phyloP scores from a whole-genome alignment of 768 basidiomycete species.

The Sutorius australiensis region DNA sequence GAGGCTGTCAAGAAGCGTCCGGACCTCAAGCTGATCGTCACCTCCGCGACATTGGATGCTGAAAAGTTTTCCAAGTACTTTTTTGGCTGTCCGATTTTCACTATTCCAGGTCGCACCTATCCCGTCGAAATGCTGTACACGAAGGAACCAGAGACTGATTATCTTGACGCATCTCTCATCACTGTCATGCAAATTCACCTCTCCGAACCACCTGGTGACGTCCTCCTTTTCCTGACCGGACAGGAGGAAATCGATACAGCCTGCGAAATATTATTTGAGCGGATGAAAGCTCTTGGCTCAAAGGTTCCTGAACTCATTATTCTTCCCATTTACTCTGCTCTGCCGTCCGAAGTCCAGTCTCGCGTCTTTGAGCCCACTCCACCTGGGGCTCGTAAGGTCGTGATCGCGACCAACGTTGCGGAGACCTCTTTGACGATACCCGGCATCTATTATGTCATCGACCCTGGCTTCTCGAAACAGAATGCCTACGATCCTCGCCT shows the following conservation, averaged over 20 bases:
- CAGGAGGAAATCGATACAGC: constrained; percentile 98
- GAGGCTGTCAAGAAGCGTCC: constrained; percentile 93
- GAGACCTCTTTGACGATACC: constrained; percentile 98
- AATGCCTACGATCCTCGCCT: constrained; percentile 96
- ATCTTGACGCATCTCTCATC: constrained; percentile 96
- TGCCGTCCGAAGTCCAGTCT: constrained; percentile 97
- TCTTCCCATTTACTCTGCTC: constrained; percentile 95
- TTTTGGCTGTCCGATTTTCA: constrained; percentile 98
- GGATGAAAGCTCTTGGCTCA: constrained; percentile 98
- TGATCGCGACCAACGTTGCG: constrained; percentile 99
- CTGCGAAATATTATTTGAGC: constrained; percentile 95
- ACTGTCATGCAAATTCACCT: constrained; percentile 99
- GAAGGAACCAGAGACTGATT: constrained; percentile 96
- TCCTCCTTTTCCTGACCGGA: constrained; percentile 96
- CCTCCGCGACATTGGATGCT: constrained; percentile 97
- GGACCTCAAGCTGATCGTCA: constrained; percentile 96
- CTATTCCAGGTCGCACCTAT: constrained; percentile 99
- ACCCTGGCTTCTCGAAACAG: constrained; percentile 98
- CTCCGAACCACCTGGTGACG: constrained; percentile 94
- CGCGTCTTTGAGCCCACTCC: constrained; percentile 97
- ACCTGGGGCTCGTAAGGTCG: constrained; percentile 96
- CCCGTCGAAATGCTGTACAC: constrained; percentile 98
- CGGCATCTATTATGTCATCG: constrained; percentile 98
- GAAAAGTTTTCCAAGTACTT: constrained; percentile 99
- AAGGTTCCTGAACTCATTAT: constrained; percentile 97